Evolutionary conservation across 352 stramenopile genomes (phyloP), one percentile per base, ranked within the genome.

Genomic region (Stephanocyclus meneghinianus): DNA sequence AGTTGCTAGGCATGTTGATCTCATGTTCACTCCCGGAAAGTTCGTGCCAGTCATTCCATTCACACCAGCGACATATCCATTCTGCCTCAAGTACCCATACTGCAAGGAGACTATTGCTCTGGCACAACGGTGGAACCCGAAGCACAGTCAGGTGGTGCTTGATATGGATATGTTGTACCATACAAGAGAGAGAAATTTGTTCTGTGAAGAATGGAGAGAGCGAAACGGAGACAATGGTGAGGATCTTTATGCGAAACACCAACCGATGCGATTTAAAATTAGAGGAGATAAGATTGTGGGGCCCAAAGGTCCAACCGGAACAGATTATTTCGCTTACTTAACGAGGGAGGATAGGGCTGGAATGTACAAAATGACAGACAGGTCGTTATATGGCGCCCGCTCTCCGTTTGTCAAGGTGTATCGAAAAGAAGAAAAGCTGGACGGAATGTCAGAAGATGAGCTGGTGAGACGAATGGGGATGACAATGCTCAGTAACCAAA

Each of bases 51-150:
- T 88, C 11, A 50, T 82, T 62, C 70, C 74, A 0, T 87, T 85
- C 53, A 77, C 69, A 69, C 76, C 70, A 37, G 82, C 78, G 8
- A 86, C 79, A 4, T 82, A 85, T 72, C 60, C 71, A 32, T 86
- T 83, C 65, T 88, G 81, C 40, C 74, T 88, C 63, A 86, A 86
- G 30, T 88, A 75, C 56, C 80, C 80, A 32, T 87, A 83, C 42
- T 84, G 74, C 56, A 82, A 77, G n/a, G 74, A 84, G 60, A 73
- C 53, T 48, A 56, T 84, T 15, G 45, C 56, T 26, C 55, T 80
- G 6, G 61, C 76, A 29, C 76, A 86, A 53, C 32, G 67, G 44
- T 83, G 74, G 68, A 72, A 81, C 32, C 67, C 67, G 35, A 71
- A 71, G 11, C 73, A 81, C 40, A 75, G 79, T 0, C 74, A 83